Conservation (phyloP, 1,284 basidiomycete species). For the Cryptococcus sp. region DNA sequence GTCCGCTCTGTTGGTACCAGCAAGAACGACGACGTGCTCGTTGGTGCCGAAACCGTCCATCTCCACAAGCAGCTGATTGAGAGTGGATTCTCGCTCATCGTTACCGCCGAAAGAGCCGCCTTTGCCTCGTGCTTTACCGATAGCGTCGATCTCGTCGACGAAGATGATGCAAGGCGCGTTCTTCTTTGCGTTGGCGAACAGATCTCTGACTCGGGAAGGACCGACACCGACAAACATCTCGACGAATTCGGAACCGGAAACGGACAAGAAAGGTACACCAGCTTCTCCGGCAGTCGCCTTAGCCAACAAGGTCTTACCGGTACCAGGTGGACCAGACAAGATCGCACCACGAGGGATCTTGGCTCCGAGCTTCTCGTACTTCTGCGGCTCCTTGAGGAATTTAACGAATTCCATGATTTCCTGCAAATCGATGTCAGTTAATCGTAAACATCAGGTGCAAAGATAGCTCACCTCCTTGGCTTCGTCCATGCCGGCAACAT, state of each 20-base stretch:
- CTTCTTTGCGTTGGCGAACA: constrained; percentile 97
- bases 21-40: constrained; percentile 94
- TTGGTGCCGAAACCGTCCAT: constrained; percentile 99
- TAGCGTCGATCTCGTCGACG: constrained; percentile 97
- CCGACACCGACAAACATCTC: constrained; percentile 99
- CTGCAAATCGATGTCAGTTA: constrained; percentile 26
- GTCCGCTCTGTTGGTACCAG: constrained; percentile 95
- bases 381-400: constrained; percentile 93
- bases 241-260: constrained; percentile 98
- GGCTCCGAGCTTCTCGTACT: constrained; percentile 94
- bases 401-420: constrained; percentile 99
- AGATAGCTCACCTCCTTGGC: constrained; percentile 71
- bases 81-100: constrained; percentile 95
- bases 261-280: constrained; percentile 94
- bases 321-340: constrained; percentile 95
- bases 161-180: constrained; percentile 98
- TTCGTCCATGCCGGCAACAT: constrained; percentile 99
- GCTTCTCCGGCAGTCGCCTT: constrained; percentile 99
- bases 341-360: constrained; percentile 99
- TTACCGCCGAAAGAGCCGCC: constrained; percentile 89
- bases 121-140: constrained; percentile 92
- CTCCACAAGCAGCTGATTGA: constrained; percentile 97
- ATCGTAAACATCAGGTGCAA: not conserved
- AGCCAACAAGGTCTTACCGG: constrained; percentile 96
- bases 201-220: constrained; percentile 93